Evolutionary conservation across 306 rosid genomes (phyloP).

Genomic region (Notholithocarpus densiflorus): DNA sequence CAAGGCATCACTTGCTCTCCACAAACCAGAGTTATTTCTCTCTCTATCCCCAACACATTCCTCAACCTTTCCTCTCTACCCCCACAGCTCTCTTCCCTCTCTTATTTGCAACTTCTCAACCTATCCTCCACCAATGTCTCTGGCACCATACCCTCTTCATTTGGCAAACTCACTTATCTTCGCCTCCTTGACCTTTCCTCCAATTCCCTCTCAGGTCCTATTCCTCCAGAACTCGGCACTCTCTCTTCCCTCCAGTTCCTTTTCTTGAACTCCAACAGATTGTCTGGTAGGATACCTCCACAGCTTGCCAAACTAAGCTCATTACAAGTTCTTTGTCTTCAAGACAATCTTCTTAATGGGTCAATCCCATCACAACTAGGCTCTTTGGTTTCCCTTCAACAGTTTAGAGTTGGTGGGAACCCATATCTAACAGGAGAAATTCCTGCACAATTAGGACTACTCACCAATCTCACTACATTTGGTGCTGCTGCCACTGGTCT

Average conservation of each 20-base stretch:
- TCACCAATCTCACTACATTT: slow-evolving; percentile 80
- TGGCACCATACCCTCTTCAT: slow-evolving; percentile 73
- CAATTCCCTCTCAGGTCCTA: slow-evolving; percentile 70
- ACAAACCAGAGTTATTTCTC: slow-evolving; percentile 77
- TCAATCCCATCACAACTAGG: slow-evolving; percentile 85
- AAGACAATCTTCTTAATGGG: slow-evolving; percentile 76
- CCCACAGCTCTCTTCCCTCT: slow-evolving; percentile 64
- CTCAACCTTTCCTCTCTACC: slow-evolving; percentile 77
- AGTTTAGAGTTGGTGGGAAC: slow-evolving; percentile 88
- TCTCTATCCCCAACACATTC: slow-evolving; percentile 70
- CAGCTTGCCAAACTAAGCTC: slow-evolving; percentile 63
- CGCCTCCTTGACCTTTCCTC: slow-evolving; percentile 85
- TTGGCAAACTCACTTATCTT: slow-evolving; percentile 69
- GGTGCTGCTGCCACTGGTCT: slow-evolving; percentile 96
- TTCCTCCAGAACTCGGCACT: slow-evolving; percentile 67
- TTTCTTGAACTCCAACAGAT: slow-evolving; percentile 67
- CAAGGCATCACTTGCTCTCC: slow-evolving; percentile 82
- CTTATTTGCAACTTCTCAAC: slow-evolving; percentile 84
- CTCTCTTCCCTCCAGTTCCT: slow-evolving; percentile 76
- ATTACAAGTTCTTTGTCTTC: slow-evolving; percentile 70
- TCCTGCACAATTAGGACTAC: slow-evolving; percentile 68
- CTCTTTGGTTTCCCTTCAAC: slow-evolving; percentile 71
- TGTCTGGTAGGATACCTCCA: slow-evolving; percentile 62
- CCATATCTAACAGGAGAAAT: slow-evolving; percentile 74
- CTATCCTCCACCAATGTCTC: slow-evolving; percentile 88